Base-by-base conservation (phyloP, 495 filamentous ascomycete genomes). In the Penicillium antarcticum region DNA sequence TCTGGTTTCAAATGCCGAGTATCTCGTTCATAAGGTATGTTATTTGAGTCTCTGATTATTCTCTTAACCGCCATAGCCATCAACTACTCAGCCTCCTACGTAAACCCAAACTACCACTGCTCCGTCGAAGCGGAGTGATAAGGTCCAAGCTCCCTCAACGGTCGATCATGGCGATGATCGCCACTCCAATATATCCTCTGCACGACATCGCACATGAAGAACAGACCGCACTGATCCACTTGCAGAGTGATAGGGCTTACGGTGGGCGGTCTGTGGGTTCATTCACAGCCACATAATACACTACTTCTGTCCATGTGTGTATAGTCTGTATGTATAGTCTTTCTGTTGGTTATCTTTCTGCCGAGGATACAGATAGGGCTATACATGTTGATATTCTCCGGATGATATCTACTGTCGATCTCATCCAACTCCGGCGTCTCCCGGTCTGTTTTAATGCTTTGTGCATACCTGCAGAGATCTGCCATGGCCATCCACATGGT, bases 141-240 rank as follows among this genome's bases (percentile, higher is more conserved):
- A 51, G 59, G 62, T 51, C 62, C 62, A 66, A 58, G 56, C 60
- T 61, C 60, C 50, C 35, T 51, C 33, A 33, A 45, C 26, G 32
- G 53, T 52, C 52, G 62, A 57, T 60, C 56, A 55, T 42, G 42
- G 46, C 21, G 43, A 59, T 52, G 59, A 62, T 65, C 62, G 53
- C 50, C 56, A 50, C 52, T 21, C 9, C 19, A 36, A 16, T 37
- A 16, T 37, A 18, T 35, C 26, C 49, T 52, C 61, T 61, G 61
- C 61, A 64, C 61, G 58, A 65, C 58, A 65, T 65, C 44, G 37
- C 43, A 53, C 51, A 43, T 49, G 49, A 44, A 24, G 37, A 46
- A 12, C 42, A 33, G 51, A 45, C 21, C 58, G 54, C 58, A 58
- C 36, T 48, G 58, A 46, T 56, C 46, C 53, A 26, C 45, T 56